Conservation (phyloP, 169 alveolate genomes). For the Plasmodium berghei region DNA sequence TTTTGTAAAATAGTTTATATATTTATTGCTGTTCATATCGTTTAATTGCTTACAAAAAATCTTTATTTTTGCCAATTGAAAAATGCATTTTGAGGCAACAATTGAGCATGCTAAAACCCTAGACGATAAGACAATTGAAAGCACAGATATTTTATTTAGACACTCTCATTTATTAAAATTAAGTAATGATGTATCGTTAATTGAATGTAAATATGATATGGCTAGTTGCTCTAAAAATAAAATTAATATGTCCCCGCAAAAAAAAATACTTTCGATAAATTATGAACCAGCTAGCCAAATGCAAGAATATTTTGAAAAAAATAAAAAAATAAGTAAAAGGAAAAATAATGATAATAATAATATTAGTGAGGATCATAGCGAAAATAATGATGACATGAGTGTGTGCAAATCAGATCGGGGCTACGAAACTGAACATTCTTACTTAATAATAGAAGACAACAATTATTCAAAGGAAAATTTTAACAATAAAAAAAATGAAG, state of each 20-base stretch:
- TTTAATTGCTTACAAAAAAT: too few species aligned
- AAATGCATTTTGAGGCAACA: constrained; percentile 10
- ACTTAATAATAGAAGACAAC: too few species aligned
- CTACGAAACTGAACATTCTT: too few species aligned
- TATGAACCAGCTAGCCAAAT: constrained; percentile 56
- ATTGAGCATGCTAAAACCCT: background rate
- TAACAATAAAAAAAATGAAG: too few species aligned
- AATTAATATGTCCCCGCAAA: constrained; percentile 8
- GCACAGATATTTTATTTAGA: background rate
- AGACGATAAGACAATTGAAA: constrained; percentile 1
- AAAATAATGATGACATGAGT: background rate
- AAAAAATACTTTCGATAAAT: constrained; percentile 13
- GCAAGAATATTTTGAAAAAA: constrained; percentile 1
- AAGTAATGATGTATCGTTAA: constrained; percentile 16
- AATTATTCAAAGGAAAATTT: too few species aligned
- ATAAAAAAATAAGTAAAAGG: constrained; percentile 6
- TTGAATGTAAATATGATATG: constrained; percentile 9
- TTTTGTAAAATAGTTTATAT: too few species aligned
- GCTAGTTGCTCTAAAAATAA: background rate
- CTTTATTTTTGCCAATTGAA: too few species aligned
- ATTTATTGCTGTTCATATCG: too few species aligned
- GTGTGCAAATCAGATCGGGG: background rate
- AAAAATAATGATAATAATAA: background rate
- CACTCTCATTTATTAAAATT: constrained; percentile 25
- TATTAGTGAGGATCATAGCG: background rate